phyloP scores from a whole-genome alignment of 352 stramenopile species.

The Globisporangium polare region DNA sequence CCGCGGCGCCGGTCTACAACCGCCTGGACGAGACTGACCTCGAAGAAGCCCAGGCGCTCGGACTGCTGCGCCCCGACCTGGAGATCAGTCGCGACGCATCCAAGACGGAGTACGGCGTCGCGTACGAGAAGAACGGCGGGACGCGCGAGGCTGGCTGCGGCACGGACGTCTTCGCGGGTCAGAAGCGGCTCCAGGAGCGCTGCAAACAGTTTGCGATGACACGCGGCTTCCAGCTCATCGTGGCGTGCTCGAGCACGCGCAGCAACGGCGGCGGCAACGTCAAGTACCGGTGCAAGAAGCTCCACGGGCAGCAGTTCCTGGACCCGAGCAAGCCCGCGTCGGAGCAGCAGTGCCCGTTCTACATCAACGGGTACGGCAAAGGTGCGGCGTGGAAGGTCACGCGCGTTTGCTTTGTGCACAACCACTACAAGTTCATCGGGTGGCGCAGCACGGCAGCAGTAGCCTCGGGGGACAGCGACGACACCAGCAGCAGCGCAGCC shows the following conservation, averaged over 20 bases:
- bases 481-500: not conserved
- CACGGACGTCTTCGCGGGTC: conserved; percentile 50
- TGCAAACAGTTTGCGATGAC: conserved; percentile 79
- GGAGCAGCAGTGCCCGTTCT: conserved; percentile 69
- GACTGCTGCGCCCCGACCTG: conserved; percentile 43
- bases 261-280: conserved; percentile 70
- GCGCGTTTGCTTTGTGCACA: conserved; percentile 68
- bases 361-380: conserved; percentile 77
- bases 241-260: conserved; percentile 61
- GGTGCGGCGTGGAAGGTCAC: conserved; percentile 72
- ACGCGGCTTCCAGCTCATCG: conserved; percentile 69
- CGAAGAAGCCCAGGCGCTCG: conserved; percentile 37
- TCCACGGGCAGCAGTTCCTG: conserved; percentile 75
- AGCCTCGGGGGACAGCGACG: not conserved
- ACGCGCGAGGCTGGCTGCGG: conserved; percentile 46
- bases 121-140: conserved; percentile 73
- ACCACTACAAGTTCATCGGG: conserved; percentile 86
- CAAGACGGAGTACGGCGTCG: conserved; percentile 58
- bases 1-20: conserved; percentile 28
- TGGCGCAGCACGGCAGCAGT: conserved; percentile 25
- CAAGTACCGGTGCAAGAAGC: conserved; percentile 83
- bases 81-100: conserved; percentile 38
- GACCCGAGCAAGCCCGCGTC: conserved; percentile 44
- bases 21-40: conserved; percentile 62
- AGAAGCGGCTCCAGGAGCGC: conserved; percentile 64